Conservation (phyloP, 371 early-diverging fungal genomes). For the Rhizopus sp. region DNA sequence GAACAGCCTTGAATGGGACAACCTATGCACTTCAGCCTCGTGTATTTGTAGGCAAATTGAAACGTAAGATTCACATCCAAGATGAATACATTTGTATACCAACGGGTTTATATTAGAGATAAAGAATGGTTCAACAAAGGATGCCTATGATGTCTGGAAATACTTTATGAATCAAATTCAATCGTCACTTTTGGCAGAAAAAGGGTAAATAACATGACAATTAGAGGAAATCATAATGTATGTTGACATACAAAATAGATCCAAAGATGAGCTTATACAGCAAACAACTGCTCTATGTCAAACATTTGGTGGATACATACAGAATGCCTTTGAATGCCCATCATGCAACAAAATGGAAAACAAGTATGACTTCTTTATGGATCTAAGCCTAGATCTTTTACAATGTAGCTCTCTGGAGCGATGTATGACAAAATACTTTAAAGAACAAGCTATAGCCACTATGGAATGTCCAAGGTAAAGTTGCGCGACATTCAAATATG, state of each 20-base stretch:
- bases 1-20: slow-evolving; percentile 25
- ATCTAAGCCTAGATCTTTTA: slow-evolving; percentile 73
- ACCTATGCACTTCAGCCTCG: slow-evolving; percentile 60
- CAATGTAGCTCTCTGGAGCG: slow-evolving; percentile 62
- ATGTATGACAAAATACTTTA: slow-evolving; percentile 28
- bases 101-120: slow-evolving; percentile 66
- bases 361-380: slow-evolving; percentile 70
- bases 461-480: slow-evolving; percentile 34
- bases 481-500: too few relatives aligned
- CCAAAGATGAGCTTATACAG: slow-evolving; percentile 63
- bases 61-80: slow-evolving; percentile 44
- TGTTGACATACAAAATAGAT: slow-evolving; percentile 27
- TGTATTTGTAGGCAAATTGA: slow-evolving; percentile 70
- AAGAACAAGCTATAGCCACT: slow-evolving; percentile 10
- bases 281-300: slow-evolving; percentile 80
- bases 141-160: slow-evolving; percentile 82
- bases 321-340: slow-evolving; percentile 70
- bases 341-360: slow-evolving; percentile 70
- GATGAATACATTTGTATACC: background rate
- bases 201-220: slow-evolving; percentile 15
- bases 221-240: background rate
- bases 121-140: slow-evolving; percentile 76
- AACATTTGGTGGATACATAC: slow-evolving; percentile 84
- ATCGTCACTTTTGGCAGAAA: slow-evolving; percentile 33
- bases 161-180: slow-evolving; percentile 68